A percentile compares a stretch with the other conserved stretches of the same genome.
These are phyloP conservation scores for Celoporthe dispersa DNA, from an alignment of 2,329 filamentous ascomycete genomes.

Conservation along the genomic window DNA sequence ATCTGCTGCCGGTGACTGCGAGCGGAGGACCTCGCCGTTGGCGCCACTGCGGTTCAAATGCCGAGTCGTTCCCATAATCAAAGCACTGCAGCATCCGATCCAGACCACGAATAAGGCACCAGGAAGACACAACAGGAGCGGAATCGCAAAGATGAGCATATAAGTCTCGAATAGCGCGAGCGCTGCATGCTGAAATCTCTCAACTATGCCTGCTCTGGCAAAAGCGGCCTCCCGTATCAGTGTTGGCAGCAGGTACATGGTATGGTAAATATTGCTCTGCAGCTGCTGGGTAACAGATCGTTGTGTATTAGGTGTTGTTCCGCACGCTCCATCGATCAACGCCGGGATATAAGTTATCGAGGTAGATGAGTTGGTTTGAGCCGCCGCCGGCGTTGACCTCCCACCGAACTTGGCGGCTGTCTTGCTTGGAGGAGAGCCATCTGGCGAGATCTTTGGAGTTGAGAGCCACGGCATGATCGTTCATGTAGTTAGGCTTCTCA, in stretches of 20 bases:
- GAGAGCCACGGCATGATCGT: slow-evolving; percentile 28
- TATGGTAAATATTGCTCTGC: slow-evolving; percentile 32
- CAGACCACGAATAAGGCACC: slow-evolving; percentile 38
- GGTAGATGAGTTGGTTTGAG: slow-evolving; percentile 5
- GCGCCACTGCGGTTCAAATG: slow-evolving; percentile 37
- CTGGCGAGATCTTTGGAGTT: slow-evolving; percentile 17
- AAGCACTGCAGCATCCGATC: slow-evolving; percentile 32
- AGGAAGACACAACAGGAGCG: slow-evolving; percentile 39
- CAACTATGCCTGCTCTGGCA: slow-evolving; percentile 32
- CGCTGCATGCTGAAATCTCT: slow-evolving; percentile 34
- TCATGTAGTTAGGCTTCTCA: background rate
- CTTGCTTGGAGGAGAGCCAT: slow-evolving; percentile 16
- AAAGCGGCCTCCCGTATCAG: slow-evolving; percentile 31
- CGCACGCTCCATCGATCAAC: slow-evolving; percentile 42
- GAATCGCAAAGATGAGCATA: slow-evolving; percentile 35
- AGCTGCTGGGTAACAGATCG: slow-evolving; percentile 33
- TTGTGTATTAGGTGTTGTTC: slow-evolving; percentile 39
- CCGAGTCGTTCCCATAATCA: slow-evolving; percentile 36
- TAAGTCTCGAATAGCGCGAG: slow-evolving; percentile 36
- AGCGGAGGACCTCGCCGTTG: slow-evolving; percentile 30
- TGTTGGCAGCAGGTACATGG: slow-evolving; percentile 33
- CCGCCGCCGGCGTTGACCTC: background rate
- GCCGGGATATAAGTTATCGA: slow-evolving; percentile 42
- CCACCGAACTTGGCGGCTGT: slow-evolving; percentile 5
- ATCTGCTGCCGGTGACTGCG: slow-evolving; percentile 31